These are phyloP conservation scores for Aureoboletus auriporus DNA, from an alignment of 768 basidiomycete genomes.

Conservation along the genomic window DNA sequence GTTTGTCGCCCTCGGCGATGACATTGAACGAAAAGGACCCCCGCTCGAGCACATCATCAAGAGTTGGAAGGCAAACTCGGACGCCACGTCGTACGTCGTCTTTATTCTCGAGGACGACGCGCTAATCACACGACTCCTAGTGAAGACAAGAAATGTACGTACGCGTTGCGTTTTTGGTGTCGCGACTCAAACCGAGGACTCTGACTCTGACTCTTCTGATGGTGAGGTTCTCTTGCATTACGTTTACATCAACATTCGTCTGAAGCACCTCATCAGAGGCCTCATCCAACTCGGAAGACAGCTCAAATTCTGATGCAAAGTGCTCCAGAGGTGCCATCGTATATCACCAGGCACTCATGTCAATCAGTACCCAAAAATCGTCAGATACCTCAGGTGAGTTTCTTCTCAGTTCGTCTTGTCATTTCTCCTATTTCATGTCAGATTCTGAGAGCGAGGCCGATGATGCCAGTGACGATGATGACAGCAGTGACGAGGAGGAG, in stretches of 20 bases:
- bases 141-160: slow-evolving; percentile 21
- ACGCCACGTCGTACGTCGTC: slow-evolving; percentile 27
- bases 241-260: not conserved
- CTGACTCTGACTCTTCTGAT: slow-evolving; percentile 24
- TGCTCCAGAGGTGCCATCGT: not conserved
- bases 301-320: slow-evolving; percentile 26
- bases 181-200: slow-evolving; percentile 20
- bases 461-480: slow-evolving; percentile 11
- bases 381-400: slow-evolving; percentile 14
- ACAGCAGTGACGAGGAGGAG: slow-evolving; percentile 1
- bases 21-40: slow-evolving; percentile 43
- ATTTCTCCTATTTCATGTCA: slow-evolving; percentile 1
- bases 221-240: slow-evolving; percentile 11
- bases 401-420: slow-evolving; percentile 6
- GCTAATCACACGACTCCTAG: slow-evolving; percentile 11
- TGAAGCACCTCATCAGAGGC: slow-evolving; percentile 9
- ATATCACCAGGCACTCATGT: slow-evolving; percentile 6
- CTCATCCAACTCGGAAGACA: slow-evolving; percentile 18
- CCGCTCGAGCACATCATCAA: slow-evolving; percentile 61
- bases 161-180: not conserved
- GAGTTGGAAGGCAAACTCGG: slow-evolving; percentile 51
- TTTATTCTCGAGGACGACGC: not conserved
- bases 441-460: slow-evolving; percentile 13
- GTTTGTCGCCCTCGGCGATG: slow-evolving; percentile 57
- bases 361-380: slow-evolving; percentile 17